These are phyloP conservation scores for Colletotrichum simmondsii DNA, from an alignment of 2,329 filamentous ascomycete genomes.

Conservation along the genomic window DNA sequence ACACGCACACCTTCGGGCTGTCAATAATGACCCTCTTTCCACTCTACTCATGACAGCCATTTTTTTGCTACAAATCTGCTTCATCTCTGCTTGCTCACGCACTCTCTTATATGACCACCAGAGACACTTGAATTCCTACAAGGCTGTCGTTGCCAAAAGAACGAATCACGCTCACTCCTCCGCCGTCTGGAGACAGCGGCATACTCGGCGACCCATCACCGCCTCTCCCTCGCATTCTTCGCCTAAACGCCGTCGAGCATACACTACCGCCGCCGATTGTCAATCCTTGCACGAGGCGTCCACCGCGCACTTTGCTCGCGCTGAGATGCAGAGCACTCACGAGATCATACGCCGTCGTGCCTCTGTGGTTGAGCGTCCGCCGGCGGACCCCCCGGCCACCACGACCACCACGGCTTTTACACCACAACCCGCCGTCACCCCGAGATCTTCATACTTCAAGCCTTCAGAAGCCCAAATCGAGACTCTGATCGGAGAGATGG, in stretches of 20 bases:
- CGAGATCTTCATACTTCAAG: constrained; percentile 18
- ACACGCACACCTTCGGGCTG: constrained; percentile 19
- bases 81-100: constrained; percentile 57
- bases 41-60: constrained; percentile 56
- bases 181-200: constrained; percentile 50
- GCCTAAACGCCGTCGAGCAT: constrained; percentile 45
- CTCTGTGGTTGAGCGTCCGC: constrained; percentile 49
- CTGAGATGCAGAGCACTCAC: constrained; percentile 42
- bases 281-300: constrained; percentile 43
- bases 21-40: constrained; percentile 37
- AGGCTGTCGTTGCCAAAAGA: constrained; percentile 56
- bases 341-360: constrained; percentile 51
- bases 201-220: constrained; percentile 48
- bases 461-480: constrained; percentile 25
- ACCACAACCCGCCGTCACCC: constrained; percentile 17
- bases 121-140: constrained; percentile 52
- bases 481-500: constrained; percentile 21
- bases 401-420: constrained; percentile 32
- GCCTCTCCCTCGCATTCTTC: constrained; percentile 49
- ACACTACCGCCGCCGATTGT: constrained; percentile 41
- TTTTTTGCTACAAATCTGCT: constrained; percentile 59
- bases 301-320: constrained; percentile 38
- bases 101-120: constrained; percentile 56
- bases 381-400: constrained; percentile 39
- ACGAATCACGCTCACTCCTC: constrained; percentile 46